phyloP scores from a whole-genome alignment of 2,329 filamentous ascomycete species.

The Stemphylium vesicarium region DNA sequence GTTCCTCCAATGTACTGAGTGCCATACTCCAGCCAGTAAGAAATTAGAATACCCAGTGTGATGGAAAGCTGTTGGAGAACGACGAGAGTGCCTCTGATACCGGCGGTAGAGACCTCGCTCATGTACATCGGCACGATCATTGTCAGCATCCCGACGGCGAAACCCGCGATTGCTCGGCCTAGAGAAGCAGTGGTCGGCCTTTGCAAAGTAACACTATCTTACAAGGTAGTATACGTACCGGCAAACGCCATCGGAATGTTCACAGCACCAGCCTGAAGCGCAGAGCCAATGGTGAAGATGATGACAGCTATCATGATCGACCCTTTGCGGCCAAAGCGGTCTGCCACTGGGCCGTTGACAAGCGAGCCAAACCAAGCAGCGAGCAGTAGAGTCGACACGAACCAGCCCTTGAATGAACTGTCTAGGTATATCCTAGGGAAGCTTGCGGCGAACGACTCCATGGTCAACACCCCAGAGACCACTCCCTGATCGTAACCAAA shows the following conservation, averaged over 20 bases:
- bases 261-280: constrained; percentile 26
- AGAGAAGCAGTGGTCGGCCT: background rate
- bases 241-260: constrained; percentile 26
- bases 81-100: constrained; percentile 29
- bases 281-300: constrained; percentile 27
- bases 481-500: constrained; percentile 33
- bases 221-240: constrained; percentile 7
- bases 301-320: constrained; percentile 29
- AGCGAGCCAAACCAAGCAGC: constrained; percentile 30
- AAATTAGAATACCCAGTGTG: constrained; percentile 28
- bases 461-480: constrained; percentile 26
- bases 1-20: constrained; percentile 30
- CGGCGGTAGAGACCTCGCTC: constrained; percentile 28
- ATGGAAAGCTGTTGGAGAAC: constrained; percentile 29
- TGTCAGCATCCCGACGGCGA: constrained; percentile 29
- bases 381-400: constrained; percentile 27
- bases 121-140: constrained; percentile 36
- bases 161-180: constrained; percentile 30
- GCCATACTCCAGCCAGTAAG: constrained; percentile 29
- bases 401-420: constrained; percentile 31
- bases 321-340: constrained; percentile 28
- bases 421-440: constrained; percentile 29
- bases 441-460: constrained; percentile 28
- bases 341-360: constrained; percentile 31
- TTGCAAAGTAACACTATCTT: too few relatives aligned